phyloP scores from a whole-genome alignment of 257 asterid species.

The Salvia splendens region DNA sequence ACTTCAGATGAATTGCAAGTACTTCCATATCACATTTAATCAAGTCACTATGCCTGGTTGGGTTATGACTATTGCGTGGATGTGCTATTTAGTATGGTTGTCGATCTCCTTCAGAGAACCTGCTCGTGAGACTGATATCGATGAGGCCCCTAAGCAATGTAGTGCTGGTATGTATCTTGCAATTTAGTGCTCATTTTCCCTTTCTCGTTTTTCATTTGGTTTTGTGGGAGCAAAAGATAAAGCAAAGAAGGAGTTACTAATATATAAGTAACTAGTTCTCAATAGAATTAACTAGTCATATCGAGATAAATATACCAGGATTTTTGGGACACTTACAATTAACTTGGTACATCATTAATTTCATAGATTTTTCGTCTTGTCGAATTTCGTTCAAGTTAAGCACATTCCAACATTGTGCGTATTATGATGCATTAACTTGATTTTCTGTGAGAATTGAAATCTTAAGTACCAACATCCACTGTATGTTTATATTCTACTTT shows the following conservation, averaged over 20 bases:
- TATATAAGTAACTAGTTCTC: background rate
- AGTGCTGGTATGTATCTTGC: constrained; percentile 50
- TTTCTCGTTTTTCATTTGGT: constrained; percentile 4
- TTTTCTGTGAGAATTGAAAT: too few species aligned
- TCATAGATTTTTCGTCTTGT: background rate
- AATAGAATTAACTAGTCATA: constrained; percentile 8
- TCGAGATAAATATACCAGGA: constrained; percentile 3
- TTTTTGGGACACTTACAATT: background rate
- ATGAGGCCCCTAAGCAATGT: constrained; percentile 46
- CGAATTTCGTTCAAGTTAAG: background rate
- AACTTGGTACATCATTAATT: background rate
- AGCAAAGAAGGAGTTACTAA: background rate
- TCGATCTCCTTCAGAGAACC: constrained; percentile 91
- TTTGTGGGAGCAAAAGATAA: constrained; percentile 10
- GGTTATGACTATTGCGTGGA: constrained; percentile 92
- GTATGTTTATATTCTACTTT: background rate
- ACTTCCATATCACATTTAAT: constrained; percentile 71
- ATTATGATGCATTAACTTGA: too few species aligned
- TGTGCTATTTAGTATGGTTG: constrained; percentile 72
- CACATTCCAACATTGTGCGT: too few species aligned
- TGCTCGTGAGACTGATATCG: constrained; percentile 46
- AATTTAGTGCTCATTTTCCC: background rate
- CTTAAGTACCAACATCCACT: too few species aligned
- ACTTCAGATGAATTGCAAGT: constrained; percentile 72
- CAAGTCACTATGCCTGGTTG: constrained; percentile 93